Base-by-base conservation (phyloP, 768 basidiomycete genomes). In the Kockovaella imperatae region DNA sequence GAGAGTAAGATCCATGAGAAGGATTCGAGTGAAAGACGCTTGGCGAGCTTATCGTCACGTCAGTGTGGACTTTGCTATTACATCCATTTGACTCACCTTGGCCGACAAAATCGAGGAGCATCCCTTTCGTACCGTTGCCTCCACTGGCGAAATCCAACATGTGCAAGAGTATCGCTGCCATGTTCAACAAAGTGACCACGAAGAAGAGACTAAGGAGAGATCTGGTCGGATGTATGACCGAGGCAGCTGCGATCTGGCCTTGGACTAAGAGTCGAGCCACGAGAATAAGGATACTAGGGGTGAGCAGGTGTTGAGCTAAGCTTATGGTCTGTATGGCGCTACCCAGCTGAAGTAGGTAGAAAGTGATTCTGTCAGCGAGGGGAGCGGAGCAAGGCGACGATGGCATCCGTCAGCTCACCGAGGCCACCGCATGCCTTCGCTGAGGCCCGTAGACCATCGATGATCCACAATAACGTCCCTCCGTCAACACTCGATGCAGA, bases 31-130 rank as follows among this genome's bases (percentile, higher is more conserved):
- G 2, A 66, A 42, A 15, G 58, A 60, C 13, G 64, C 52, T 18
- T 51, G 51, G 17, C 49, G 46, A 2, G 56, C 64, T n/a, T 66
- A 29, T 21, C 13, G 21, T 24, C 15, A n/a, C 20, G 26, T 20
- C 20, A 35, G 40, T 2, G 43, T 26, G 14, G n/a, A n/a, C n/a
- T n/a, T 18, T 11, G 15, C 30, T 21, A 18, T 11, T 32, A 25
- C 23, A 26, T 17, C 20, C 15, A 31, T 26, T n/a, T 5, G 21
- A 58, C 58, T 35, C 48, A 66, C 64, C 40, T 40, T 66, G 60
- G 8, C 64, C 64, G 3, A 62, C 55, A 23, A 66, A 66, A 45
- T 66, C 64, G 42, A 66, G 35, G 35, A 66, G 38, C 21, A 66
- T 8, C 0, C 60, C 56, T 26, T 59, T 62, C 14, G 53, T 53